Conservation (phyloP, 2,329 filamentous ascomycete species). For the Fusarium verrucosum region DNA sequence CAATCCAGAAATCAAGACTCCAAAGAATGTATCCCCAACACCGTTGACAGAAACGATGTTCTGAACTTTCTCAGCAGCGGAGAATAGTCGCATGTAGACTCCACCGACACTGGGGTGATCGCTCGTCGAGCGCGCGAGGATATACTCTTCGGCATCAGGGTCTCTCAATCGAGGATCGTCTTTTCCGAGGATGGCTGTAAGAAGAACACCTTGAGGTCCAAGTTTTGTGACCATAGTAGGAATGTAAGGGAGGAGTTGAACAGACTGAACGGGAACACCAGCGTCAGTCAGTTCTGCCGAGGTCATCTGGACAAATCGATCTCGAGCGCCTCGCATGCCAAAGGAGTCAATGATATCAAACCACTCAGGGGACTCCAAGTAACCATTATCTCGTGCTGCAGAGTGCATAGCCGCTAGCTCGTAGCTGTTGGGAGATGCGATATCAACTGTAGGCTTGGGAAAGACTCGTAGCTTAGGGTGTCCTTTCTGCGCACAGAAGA, state of each 20-base stretch:
- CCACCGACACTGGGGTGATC: conserved; percentile 70
- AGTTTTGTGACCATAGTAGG: conserved; percentile 87
- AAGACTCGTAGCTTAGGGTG: conserved; percentile 60
- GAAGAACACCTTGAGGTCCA: conserved; percentile 76
- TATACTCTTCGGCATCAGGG: conserved; percentile 71
- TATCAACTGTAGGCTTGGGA: conserved; percentile 71
- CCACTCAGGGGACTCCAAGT: conserved; percentile 78
- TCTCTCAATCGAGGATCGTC: conserved; percentile 73
- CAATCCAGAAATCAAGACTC: conserved; percentile 82
- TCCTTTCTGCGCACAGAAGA: conserved; percentile 64
- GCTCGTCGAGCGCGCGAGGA: conserved; percentile 70
- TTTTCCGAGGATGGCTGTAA: conserved; percentile 75
- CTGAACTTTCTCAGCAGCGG: conserved; percentile 70
- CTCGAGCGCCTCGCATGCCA: conserved; percentile 77
- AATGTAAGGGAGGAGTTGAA: conserved; percentile 89
- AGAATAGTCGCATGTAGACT: conserved; percentile 81
- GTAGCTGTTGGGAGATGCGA: conserved; percentile 83
- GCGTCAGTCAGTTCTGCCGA: conserved; percentile 74
- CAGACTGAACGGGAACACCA: conserved; percentile 82
- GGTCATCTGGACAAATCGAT: conserved; percentile 76
- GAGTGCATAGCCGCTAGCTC: conserved; percentile 84
- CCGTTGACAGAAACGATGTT: conserved; percentile 92
- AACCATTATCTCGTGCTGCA: conserved; percentile 70
- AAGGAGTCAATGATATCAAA: conserved; percentile 82
- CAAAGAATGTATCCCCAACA: conserved; percentile 91